Evolutionary conservation across 306 rosid species (phyloP).

Genomic region (Trichosanthes cucumerina): DNA sequence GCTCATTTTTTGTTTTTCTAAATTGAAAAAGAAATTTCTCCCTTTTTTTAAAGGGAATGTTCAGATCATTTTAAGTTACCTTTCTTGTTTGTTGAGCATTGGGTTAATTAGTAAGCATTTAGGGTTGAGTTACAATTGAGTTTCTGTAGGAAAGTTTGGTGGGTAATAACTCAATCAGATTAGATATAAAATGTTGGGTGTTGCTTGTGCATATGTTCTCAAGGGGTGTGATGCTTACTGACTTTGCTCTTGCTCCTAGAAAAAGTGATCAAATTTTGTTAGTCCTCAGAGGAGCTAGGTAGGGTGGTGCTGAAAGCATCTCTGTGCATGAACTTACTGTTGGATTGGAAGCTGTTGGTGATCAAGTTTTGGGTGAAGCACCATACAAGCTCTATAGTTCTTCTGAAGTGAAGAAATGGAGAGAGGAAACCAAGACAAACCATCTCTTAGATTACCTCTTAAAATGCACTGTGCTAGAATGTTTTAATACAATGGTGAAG

Average conservation of each 20-base stretch:
- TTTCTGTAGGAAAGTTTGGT: neutral
- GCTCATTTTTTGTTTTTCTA: slow-evolving; percentile 13
- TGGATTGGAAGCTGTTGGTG: neutral
- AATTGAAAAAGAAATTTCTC: neutral
- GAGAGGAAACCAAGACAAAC: neutral
- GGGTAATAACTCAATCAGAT: neutral
- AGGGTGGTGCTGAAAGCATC: neutral
- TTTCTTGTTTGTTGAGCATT: neutral
- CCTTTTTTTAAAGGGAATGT: neutral
- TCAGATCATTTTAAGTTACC: neutral
- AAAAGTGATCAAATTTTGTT: neutral
- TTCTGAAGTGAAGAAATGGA: neutral
- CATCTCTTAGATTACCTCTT: neutral
- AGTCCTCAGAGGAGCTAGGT: neutral
- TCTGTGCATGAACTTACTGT: neutral
- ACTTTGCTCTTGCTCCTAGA: neutral
- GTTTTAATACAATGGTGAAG: no score
- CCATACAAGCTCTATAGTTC: neutral
- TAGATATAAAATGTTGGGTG: no score
- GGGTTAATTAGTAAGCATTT: neutral
- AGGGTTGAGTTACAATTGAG: neutral
- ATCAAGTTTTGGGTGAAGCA: neutral
- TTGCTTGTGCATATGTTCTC: no score
- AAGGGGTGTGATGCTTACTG: neutral
- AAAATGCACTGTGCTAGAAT: no score